Conservation (phyloP, 768 basidiomycete species). For the Boletus vermiculosoides region DNA sequence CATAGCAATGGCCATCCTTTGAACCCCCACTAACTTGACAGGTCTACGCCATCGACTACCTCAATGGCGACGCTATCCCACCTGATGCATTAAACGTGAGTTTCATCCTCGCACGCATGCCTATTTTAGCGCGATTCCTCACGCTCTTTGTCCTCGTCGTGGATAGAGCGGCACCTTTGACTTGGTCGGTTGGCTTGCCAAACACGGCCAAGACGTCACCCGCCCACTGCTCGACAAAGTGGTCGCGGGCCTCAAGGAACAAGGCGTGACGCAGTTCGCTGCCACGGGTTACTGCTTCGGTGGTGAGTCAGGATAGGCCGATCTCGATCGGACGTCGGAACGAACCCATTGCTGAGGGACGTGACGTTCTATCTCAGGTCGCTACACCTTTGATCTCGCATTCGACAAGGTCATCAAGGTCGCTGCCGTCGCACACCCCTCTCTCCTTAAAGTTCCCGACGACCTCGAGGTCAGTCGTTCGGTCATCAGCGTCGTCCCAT, state of each 20-base stretch:
- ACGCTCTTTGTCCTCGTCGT: not conserved
- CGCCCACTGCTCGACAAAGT: slow-evolving; percentile 56
- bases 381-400: slow-evolving; percentile 47
- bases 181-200: slow-evolving; percentile 36
- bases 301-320: slow-evolving; percentile 35
- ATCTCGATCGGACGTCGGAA: not conserved
- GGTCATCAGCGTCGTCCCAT: not conserved
- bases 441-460: slow-evolving; percentile 15
- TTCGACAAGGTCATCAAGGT: slow-evolving; percentile 40
- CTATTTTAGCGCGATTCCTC: not conserved
- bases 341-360: not conserved
- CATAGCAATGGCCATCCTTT: not conserved
- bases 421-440: slow-evolving; percentile 42
- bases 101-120: not conserved
- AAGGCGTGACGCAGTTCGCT: slow-evolving; percentile 57
- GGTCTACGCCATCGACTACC: slow-evolving; percentile 27
- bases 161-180: slow-evolving; percentile 21
- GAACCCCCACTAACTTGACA: not conserved
- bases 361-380: slow-evolving; percentile 24
- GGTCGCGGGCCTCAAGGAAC: slow-evolving; percentile 51
- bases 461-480: slow-evolving; percentile 55
- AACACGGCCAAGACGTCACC: slow-evolving; percentile 40
- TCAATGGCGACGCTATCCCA: slow-evolving; percentile 28
- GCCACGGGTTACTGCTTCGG: slow-evolving; percentile 73
- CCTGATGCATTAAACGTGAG: slow-evolving; percentile 15